These are phyloP conservation scores for Striga hermonthica DNA, from an alignment of 305 asterid genomes.

Conservation along the genomic window DNA sequence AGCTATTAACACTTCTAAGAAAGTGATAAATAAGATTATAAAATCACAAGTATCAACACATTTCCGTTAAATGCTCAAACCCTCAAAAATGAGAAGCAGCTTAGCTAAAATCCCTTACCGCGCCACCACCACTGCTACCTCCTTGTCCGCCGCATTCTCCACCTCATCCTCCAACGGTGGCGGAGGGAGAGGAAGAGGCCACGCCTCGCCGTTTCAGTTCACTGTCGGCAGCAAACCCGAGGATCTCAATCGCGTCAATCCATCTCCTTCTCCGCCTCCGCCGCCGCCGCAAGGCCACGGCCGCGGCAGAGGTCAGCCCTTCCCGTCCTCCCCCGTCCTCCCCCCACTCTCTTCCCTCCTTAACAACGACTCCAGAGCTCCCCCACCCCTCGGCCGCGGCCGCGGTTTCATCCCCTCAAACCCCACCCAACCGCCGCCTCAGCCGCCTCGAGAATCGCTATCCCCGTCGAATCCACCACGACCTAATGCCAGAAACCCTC, in stretches of 20 bases:
- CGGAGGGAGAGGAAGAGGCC: slow-evolving; percentile 53
- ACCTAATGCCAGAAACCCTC: slow-evolving; percentile 27
- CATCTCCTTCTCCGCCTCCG: slow-evolving; percentile 33
- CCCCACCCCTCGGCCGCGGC: slow-evolving; percentile 47
- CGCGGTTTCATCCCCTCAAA: slow-evolving; percentile 40
- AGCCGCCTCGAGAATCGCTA: slow-evolving; percentile 24
- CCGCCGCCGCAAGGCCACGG: slow-evolving; percentile 46
- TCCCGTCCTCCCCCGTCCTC: slow-evolving; percentile 41
- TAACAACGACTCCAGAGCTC: slow-evolving; percentile 29
- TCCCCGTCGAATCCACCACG: slow-evolving; percentile 24
- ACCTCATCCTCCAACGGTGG: slow-evolving; percentile 44
- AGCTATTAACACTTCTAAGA: too few species aligned
- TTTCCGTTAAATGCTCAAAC: slow-evolving; percentile 8
- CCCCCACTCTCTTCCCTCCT: slow-evolving; percentile 43
- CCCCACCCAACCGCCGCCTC: slow-evolving; percentile 30
- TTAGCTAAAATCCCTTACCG: slow-evolving; percentile 53
- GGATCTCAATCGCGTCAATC: slow-evolving; percentile 29
- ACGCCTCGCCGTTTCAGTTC: slow-evolving; percentile 33
- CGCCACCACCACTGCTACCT: slow-evolving; percentile 33
- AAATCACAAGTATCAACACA: neutral
- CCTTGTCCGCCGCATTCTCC: slow-evolving; percentile 53
- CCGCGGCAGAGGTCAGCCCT: slow-evolving; percentile 53
- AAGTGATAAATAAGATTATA: too few species aligned
- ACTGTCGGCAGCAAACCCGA: slow-evolving; percentile 32
- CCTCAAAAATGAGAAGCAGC: slow-evolving; percentile 61